phyloP scores from a whole-genome alignment of 805 yeast genomes.

The Komagataella phaffii region DNA sequence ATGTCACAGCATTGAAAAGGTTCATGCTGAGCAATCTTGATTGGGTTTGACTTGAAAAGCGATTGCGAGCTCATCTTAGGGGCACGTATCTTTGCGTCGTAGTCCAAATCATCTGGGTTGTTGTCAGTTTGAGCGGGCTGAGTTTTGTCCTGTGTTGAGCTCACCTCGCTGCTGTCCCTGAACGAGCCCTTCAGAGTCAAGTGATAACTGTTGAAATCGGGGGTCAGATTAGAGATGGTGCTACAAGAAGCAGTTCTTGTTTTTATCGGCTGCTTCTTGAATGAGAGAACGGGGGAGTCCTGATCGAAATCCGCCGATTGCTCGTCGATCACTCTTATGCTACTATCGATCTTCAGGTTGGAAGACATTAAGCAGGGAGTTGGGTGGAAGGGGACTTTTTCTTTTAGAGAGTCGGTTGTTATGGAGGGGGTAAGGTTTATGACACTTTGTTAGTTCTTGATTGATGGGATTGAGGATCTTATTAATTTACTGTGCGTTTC shows the following conservation, averaged over 20 bases:
- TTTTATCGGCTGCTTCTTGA: slow-evolving; percentile 3
- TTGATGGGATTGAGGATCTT: not conserved
- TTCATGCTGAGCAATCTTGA: slow-evolving; percentile 6
- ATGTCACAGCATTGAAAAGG: slow-evolving; percentile 3
- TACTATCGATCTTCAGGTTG: not conserved
- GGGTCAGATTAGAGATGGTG: slow-evolving; percentile 2
- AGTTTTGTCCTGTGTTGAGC: not conserved
- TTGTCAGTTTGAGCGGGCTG: not conserved
- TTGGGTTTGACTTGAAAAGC: slow-evolving; percentile 6
- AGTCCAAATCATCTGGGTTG: slow-evolving; percentile 14
- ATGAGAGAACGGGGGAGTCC: slow-evolving; percentile 5
- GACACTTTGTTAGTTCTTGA: not conserved
- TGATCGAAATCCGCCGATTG: not conserved
- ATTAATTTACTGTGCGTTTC: not conserved
- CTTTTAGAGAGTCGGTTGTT: not conserved
- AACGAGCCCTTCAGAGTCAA: not conserved
- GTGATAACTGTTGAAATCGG: not conserved
- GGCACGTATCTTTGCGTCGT: slow-evolving; percentile 41
- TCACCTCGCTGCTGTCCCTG: not conserved
- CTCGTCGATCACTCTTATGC: not conserved
- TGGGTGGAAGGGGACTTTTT: not conserved
- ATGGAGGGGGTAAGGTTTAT: not conserved
- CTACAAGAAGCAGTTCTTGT: slow-evolving; percentile 2
- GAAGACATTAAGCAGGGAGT: not conserved
- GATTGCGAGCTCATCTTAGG: slow-evolving; percentile 32